phyloP scores from a whole-genome alignment of 306 rosid genomes.

The Biancaea sappan region DNA sequence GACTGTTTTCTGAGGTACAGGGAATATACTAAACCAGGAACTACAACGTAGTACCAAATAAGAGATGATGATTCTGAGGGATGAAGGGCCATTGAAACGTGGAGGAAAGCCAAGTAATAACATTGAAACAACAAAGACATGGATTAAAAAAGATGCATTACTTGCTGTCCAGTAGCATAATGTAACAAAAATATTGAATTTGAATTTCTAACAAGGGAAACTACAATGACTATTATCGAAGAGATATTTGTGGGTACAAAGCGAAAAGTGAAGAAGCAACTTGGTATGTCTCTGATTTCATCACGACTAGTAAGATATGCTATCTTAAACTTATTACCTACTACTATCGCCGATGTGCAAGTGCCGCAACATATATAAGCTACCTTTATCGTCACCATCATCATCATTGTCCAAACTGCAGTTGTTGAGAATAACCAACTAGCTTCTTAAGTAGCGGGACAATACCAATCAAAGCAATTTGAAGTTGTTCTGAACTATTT shows the following conservation, averaged over 20 bases:
- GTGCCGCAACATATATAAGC: conserved; percentile 42
- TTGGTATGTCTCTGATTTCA: conserved; percentile 45
- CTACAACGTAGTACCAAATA: neutral
- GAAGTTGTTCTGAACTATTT: conserved; percentile 94
- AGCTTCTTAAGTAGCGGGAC: conserved; percentile 72
- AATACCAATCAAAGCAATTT: conserved; percentile 71
- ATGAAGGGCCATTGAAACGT: neutral
- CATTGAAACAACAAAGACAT: conserved; percentile 24
- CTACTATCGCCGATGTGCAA: conserved; percentile 31
- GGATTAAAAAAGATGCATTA: conserved; percentile 42
- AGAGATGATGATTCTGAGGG: neutral
- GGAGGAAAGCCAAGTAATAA: conserved; percentile 5
- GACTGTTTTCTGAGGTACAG: neutral
- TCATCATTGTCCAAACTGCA: conserved; percentile 64
- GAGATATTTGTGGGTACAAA: conserved; percentile 32
- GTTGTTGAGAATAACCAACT: conserved; percentile 54
- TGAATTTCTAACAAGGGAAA: conserved; percentile 49
- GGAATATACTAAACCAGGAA: neutral
- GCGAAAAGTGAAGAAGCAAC: conserved; percentile 43
- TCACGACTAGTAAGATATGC: conserved; percentile 39
- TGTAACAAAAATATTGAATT: conserved; percentile 51
- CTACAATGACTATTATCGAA: conserved; percentile 40
- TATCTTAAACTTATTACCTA: conserved; percentile 39
- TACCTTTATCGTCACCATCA: conserved; percentile 37
- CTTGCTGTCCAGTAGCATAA: conserved; percentile 46